Conservation (phyloP, 129 eudicot genomes). For the Sambucus nigra region DNA sequence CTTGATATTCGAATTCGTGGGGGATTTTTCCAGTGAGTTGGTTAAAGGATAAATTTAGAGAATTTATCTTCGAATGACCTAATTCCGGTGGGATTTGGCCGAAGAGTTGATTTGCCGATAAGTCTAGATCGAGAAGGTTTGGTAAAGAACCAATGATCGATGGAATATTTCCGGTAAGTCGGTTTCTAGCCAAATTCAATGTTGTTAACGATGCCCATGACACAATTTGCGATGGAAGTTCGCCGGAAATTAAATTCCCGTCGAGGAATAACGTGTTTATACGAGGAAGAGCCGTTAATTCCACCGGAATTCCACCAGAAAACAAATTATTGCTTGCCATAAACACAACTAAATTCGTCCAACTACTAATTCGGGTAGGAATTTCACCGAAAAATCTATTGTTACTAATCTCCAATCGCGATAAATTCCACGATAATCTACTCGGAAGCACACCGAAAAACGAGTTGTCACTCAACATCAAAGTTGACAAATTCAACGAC, state of each 20-base stretch:
- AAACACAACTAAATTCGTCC: conserved; percentile 54
- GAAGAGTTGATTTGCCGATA: conserved; percentile 59
- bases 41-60: conserved; percentile 71
- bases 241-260: conserved; percentile 72
- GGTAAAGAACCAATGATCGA: conserved; percentile 40
- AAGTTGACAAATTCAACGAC: conserved; percentile 23
- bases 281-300: conserved; percentile 46
- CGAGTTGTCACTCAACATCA: conserved; percentile 41
- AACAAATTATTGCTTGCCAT: conserved; percentile 64
- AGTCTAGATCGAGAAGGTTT: conserved; percentile 61
- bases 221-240: conserved; percentile 40
- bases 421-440: conserved; percentile 47
- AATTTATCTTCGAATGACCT: conserved; percentile 40
- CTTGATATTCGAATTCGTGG: conserved; percentile 42
- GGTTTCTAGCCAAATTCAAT: conserved; percentile 57
- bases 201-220: conserved; percentile 65
- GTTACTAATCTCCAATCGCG: conserved; percentile 62
- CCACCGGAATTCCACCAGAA: conserved; percentile 63
- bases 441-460: conserved; percentile 64
- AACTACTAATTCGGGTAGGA: conserved; percentile 41
- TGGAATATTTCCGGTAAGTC: conserved; percentile 73
- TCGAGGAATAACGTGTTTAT: conserved; percentile 52
- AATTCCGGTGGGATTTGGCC: conserved; percentile 68
- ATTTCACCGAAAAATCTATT: conserved; percentile 71
- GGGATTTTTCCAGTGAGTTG: conserved; percentile 65